phyloP scores from a whole-genome alignment of 345 rosid species.

The Stellera chamaejasme region DNA sequence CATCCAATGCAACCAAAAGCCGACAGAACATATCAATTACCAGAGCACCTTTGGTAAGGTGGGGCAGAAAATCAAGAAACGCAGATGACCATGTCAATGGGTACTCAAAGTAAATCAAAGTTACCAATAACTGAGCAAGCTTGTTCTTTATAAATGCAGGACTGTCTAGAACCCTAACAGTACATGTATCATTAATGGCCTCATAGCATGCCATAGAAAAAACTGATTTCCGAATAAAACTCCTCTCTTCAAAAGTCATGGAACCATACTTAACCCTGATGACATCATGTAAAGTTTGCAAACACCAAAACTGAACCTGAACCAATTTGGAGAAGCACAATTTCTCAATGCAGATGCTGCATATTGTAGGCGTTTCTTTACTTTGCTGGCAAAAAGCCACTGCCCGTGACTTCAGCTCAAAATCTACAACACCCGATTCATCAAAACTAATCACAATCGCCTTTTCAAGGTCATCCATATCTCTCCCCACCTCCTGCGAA shows the following conservation, averaged over 20 bases:
- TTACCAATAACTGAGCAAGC: constrained; percentile 88
- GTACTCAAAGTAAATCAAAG: constrained; percentile 86
- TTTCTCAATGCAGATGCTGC: constrained; percentile 65
- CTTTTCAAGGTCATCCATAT: constrained; percentile 81
- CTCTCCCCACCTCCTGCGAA: constrained; percentile 5
- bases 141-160: constrained; percentile 83
- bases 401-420: constrained; percentile 51
- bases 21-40: constrained; percentile 95
- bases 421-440: constrained; percentile 55
- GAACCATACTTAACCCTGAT: constrained; percentile 43
- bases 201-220: constrained; percentile 69
- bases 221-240: constrained; percentile 44
- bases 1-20: constrained; percentile 79
- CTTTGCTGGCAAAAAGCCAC: constrained; percentile 47
- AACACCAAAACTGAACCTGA: constrained; percentile 94
- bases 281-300: constrained; percentile 79
- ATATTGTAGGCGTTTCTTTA: constrained; percentile 46
- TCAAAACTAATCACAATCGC: constrained; percentile 80
- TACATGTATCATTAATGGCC: constrained; percentile 30
- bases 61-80: constrained; percentile 63
- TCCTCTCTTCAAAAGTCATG: constrained; percentile 57
- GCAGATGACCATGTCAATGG: constrained; percentile 74
- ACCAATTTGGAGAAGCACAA: constrained; percentile 46
- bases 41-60: constrained; percentile 48
- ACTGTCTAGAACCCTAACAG: constrained; percentile 45